Evolutionary conservation across 2,329 filamentous ascomycete genomes (phyloP).

Genomic region (Xylaria sp.): DNA sequence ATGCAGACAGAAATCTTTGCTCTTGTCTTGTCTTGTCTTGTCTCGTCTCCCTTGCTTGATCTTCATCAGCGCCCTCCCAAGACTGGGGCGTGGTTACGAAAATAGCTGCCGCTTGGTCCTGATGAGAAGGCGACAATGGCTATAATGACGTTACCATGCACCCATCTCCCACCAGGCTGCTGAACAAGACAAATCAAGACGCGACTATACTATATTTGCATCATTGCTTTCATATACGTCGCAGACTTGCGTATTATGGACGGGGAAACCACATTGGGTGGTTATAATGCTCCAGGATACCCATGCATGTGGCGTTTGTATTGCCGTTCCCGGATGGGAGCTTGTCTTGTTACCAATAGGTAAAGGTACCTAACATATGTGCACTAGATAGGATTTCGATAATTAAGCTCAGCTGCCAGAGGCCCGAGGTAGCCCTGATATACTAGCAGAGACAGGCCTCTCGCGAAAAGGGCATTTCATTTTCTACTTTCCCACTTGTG

Average conservation of each 20-base stretch:
- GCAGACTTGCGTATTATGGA: not conserved
- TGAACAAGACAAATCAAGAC: not conserved
- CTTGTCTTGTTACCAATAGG: not conserved
- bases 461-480: no score
- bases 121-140: not conserved
- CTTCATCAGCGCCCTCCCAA: not conserved
- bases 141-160: not conserved
- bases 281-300: constrained; percentile 6
- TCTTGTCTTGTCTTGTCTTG: no score
- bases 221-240: not conserved
- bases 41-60: not conserved
- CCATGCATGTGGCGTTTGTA: constrained; percentile 24
- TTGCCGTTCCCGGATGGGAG: constrained; percentile 13
- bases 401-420: no score
- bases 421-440: no score
- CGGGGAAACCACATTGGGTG: not conserved
- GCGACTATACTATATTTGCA: not conserved
- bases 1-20: no score
- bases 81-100: not conserved
- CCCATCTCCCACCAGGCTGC: not conserved
- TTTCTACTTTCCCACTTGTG: not conserved
- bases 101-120: not conserved
- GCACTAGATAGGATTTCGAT: no score
- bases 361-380: no score
- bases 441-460: no score